Conservation (phyloP, 345 rosid genomes). For the Salix brachista region DNA sequence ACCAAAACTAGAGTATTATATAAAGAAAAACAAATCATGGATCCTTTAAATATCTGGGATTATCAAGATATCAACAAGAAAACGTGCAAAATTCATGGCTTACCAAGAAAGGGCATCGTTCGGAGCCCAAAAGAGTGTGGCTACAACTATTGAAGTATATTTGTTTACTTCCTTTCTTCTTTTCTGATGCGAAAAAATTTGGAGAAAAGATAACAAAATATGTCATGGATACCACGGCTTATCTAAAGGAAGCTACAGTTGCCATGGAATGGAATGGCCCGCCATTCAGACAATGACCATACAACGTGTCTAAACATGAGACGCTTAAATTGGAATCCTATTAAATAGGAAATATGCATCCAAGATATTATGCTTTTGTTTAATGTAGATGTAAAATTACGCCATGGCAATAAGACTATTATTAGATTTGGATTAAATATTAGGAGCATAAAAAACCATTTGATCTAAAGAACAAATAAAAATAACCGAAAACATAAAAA, state of each 20-base stretch:
- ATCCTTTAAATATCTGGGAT: background rate
- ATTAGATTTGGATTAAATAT: background rate
- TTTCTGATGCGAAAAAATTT: background rate
- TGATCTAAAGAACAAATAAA: too few species aligned
- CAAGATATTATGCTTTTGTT: too few species aligned
- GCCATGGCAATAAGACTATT: background rate
- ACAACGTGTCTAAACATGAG: background rate
- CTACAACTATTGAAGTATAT: background rate
- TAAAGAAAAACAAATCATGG: background rate
- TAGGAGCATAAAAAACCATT: too few species aligned
- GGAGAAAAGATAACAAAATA: background rate
- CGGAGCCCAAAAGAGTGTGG: background rate
- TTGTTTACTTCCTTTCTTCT: background rate
- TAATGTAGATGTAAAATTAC: background rate
- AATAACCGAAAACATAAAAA: too few species aligned
- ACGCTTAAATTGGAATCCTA: background rate
- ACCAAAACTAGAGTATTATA: background rate
- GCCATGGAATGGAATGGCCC: background rate
- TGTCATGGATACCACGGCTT: background rate
- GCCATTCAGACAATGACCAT: background rate
- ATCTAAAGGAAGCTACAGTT: background rate
- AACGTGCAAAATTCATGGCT: conserved; percentile 7
- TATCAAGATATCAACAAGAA: background rate
- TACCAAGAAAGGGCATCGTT: conserved; percentile 12
- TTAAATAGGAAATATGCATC: background rate